Base-by-base conservation (phyloP, 176 grass and related monocot species). In the Oryza glaberrima region DNA sequence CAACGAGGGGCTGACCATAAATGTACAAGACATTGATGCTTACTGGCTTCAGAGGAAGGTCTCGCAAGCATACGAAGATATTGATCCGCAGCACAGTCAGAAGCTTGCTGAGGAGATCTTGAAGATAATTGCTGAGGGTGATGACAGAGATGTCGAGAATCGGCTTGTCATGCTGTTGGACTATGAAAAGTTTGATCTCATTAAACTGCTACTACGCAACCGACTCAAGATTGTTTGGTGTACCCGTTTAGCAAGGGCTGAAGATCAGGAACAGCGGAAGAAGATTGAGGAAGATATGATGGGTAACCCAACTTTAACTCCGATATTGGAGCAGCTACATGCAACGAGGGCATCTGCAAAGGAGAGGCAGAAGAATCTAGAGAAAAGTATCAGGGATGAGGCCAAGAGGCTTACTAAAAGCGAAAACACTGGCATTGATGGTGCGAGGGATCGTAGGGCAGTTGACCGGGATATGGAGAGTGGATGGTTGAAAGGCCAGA, bases 181-280 rank as follows among this genome's bases (percentile, higher is more conserved):
- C 81, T 99, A 95, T 64, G 93, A 96, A 61, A 99, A 99, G 70
- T 99, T 99, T 77, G 93, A 95, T 69, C 93, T 99, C 72, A 93
- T 99, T 35, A 99, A 94, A 41, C 32, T 99, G 65, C 88, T 99
- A 4, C 78, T 94, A 4, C 83, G 54, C 26, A 99, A 99, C 81
- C 85, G 96, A n/a, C 81, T 94, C 81, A 99, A 99, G 89, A 91
- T 99, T 22, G 91, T 99, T n/a, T 99, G 96, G 96, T 99, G 96
- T 64, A 99, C 96, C 70, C 89, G 89, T 25, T 85, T 95, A 9
- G 96, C 96, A 13, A 90, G 96, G 61, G 96, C 91, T 36, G 93
- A 99, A 45, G 93, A 95, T 61, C 93, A 99, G 85, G 93, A 99
- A 14, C 86, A 94, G 67, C 69, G 93, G 20, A 96, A 89, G 86